Evolutionary conservation across 768 basidiomycete genomes (phyloP), one percentile per base, ranked within the genome.

Genomic region (Mycena filopes): DNA sequence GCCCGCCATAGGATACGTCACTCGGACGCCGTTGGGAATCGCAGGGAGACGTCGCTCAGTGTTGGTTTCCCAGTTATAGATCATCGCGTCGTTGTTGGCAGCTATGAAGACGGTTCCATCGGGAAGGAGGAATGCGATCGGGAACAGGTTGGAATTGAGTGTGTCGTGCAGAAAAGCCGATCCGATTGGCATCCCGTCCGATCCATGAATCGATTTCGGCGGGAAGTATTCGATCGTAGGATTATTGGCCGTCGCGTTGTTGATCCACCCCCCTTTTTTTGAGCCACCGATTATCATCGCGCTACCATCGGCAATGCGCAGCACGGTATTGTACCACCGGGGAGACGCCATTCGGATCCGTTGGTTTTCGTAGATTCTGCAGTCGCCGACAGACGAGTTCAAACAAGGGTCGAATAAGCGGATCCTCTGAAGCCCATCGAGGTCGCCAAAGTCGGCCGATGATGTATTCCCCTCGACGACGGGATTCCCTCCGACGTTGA

Each of bases 141-240:
- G 92, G 67, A 94, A 94, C 26, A 94, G 81, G 73, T 94, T 94
- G n/a, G 93, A 87, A 71, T 89, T 91, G 63, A 94, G 80, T 4
- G 93, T 93, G 60, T 88, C 85, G 63, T 82, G 80, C 18, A 94
- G 79, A 74, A 93, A 93, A 28, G 80, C 81, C 21, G 90, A 68
- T n/a, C 76, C 72, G 42, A 93, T 84, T 2, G 91, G 89, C 68
- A 91, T 69, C 48, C 93, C 93, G 45, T 88, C 86, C 4, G 85
- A 88, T 18, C 83, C 85, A 63, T 88, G 82, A 50, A 93, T 87
- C 57, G 82, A 80, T 75, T 95, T 95, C 1, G 94, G 90, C 31
- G 94, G 94, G 74, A 84, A 96, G 77, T 86, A 95, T 75, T 94
- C 92, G 67, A 92, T 76, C 0, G 91, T 93, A 4, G 93, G 92